phyloP scores from a whole-genome alignment of 1,139 yeast genomes.

The Diutina neorugosa region DNA sequence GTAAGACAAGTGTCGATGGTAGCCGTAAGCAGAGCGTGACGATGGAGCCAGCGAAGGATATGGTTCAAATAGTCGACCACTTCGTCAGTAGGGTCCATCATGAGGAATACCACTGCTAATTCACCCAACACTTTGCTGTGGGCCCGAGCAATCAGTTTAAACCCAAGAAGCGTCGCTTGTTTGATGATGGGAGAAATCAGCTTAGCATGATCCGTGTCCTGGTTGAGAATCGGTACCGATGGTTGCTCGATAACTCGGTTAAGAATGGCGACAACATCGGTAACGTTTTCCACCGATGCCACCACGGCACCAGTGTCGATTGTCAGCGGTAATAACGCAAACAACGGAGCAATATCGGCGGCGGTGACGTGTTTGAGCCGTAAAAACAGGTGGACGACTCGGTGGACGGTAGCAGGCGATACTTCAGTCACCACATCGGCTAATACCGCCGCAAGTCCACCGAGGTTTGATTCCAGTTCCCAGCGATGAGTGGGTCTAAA shows the following conservation, averaged over 20 bases:
- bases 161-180: conserved; percentile 14
- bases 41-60: conserved; percentile 15
- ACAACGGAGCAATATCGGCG: conserved; percentile 13
- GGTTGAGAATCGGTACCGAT: neutral
- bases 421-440: conserved; percentile 13
- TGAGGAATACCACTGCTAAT: conserved; percentile 17
- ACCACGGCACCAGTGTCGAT: conserved; percentile 14
- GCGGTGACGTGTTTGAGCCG: conserved; percentile 9
- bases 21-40: conserved; percentile 14
- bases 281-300: conserved; percentile 8
- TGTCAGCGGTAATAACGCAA: conserved; percentile 8
- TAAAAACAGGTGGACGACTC: conserved; percentile 12
- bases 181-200: conserved; percentile 13
- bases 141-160: conserved; percentile 16
- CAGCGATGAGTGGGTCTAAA: conserved; percentile 22
- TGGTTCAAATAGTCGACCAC: conserved; percentile 17
- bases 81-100: conserved; percentile 19
- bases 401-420: conserved; percentile 18
- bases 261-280: conserved; percentile 14
- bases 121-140: conserved; percentile 13
- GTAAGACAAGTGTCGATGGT: conserved; percentile 5
- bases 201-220: neutral
- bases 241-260: conserved; percentile 14
- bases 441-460: conserved; percentile 13
- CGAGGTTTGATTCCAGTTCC: conserved; percentile 14